A percentile compares a stretch with the other conserved stretches of the same genome.
phyloP scores from a whole-genome alignment of 176 grass and related monocot genomes.

The Aegilops sharonensis region DNA sequence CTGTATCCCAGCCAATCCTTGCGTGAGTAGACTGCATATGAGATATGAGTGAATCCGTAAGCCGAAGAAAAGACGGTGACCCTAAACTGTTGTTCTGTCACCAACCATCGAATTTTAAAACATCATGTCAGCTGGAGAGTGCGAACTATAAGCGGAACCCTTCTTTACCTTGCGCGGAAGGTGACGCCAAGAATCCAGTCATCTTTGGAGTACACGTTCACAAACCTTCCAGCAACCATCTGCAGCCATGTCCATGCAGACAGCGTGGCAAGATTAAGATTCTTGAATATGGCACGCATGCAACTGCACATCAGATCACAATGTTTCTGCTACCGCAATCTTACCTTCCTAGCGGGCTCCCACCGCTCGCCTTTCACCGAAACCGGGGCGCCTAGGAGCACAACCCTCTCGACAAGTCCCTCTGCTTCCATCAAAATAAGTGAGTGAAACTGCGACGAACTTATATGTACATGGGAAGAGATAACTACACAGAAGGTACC shows the following conservation, averaged over 20 bases:
- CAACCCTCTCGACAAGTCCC: conserved; percentile 87
- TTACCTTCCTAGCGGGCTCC: conserved; percentile 84
- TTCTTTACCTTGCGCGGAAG: conserved; percentile 82
- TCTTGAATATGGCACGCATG: neutral
- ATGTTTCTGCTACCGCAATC: neutral
- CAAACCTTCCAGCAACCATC: conserved; percentile 86
- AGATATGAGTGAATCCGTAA: neutral
- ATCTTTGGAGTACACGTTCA: conserved; percentile 86
- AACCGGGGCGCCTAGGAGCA: conserved; percentile 88
- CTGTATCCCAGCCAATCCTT: conserved; percentile 97
- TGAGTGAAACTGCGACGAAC: neutral
- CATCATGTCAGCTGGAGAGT: neutral
- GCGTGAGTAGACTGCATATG: conserved; percentile 61
- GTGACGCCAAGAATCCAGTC: conserved; percentile 95
- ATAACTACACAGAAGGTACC: conserved; percentile 44
- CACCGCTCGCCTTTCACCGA: conserved; percentile 73
- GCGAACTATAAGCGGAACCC: neutral
- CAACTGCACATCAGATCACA: neutral
- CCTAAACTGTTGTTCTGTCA: neutral
- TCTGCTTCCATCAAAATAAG: conserved; percentile 43
- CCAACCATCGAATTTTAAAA: neutral
- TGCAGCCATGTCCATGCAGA: conserved; percentile 20
- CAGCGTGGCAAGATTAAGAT: neutral
- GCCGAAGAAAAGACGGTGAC: neutral
- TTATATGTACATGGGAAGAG: neutral